Conservation (phyloP, 179 eudicot genomes). For the Spergularia azorica region DNA sequence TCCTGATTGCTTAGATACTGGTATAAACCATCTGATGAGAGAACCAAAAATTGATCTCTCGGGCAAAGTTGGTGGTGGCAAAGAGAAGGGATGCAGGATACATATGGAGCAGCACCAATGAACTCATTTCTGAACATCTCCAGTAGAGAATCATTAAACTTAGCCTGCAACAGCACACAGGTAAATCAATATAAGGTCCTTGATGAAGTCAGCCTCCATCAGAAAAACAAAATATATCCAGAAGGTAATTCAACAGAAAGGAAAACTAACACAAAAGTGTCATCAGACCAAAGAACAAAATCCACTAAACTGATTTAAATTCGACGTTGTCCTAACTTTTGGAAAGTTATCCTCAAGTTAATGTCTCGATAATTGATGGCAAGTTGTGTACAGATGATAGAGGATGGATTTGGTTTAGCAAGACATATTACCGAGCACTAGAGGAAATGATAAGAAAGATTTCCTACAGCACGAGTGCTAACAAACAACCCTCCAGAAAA, state of each 20-base stretch:
- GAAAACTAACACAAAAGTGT: background rate
- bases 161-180: constrained; percentile 61
- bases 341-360: no score
- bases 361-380: no score
- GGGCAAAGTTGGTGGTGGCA: constrained; percentile 78
- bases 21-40: constrained; percentile 95
- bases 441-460: no score
- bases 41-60: constrained; percentile 90
- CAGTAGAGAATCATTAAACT: constrained; percentile 75
- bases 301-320: background rate
- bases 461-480: no score
- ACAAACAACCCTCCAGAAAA: no score
- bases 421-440: no score
- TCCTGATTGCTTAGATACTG: constrained; percentile 93
- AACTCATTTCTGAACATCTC: constrained; percentile 97
- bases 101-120: constrained; percentile 83
- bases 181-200: constrained; percentile 15
- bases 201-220: no score
- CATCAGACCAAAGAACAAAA: background rate
- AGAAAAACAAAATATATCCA: background rate
- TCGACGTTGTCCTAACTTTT: background rate
- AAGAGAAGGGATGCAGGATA: constrained; percentile 88
- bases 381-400: no score
- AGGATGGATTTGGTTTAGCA: no score
- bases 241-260: background rate